phyloP scores from a whole-genome alignment of 1,139 yeast species.

The Blastobotrys persicus region DNA sequence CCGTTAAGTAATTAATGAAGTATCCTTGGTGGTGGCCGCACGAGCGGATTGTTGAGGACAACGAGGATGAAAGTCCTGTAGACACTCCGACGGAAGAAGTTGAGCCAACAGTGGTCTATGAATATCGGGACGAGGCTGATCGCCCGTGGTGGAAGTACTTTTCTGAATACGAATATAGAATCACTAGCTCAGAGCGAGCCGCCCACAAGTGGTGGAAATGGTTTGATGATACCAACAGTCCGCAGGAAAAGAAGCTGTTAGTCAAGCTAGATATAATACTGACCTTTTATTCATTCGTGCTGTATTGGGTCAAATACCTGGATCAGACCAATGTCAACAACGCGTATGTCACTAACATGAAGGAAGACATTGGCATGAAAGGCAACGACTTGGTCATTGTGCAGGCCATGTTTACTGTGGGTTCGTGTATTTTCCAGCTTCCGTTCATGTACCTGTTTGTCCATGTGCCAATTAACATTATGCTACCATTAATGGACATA shows the following conservation, averaged over 20 bases:
- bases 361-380: conserved; percentile 43
- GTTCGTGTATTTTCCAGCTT: conserved; percentile 50
- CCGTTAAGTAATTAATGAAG: conserved; percentile 1
- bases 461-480: conserved; percentile 48
- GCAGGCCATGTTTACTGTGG: conserved; percentile 56
- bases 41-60: conserved; percentile 14
- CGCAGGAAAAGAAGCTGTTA: conserved; percentile 45
- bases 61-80: conserved; percentile 6
- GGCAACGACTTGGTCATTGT: conserved; percentile 65
- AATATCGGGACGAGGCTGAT: conserved; percentile 46
- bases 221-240: conserved; percentile 52
- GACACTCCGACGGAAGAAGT: not conserved
- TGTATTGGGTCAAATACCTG: conserved; percentile 37
- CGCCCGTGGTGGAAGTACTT: conserved; percentile 64
- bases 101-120: conserved; percentile 5
- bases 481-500: conserved; percentile 52
- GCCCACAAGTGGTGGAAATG: conserved; percentile 59
- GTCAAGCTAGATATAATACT: conserved; percentile 58
- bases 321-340: conserved; percentile 22
- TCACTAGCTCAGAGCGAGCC: conserved; percentile 31
- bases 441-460: conserved; percentile 42
- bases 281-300: conserved; percentile 56
- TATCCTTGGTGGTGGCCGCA: conserved; percentile 16
- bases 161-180: conserved; percentile 60
- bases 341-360: conserved; percentile 25